Evolutionary conservation across 257 asterid genomes (phyloP).

Genomic region (Gynochthodes officinalis): DNA sequence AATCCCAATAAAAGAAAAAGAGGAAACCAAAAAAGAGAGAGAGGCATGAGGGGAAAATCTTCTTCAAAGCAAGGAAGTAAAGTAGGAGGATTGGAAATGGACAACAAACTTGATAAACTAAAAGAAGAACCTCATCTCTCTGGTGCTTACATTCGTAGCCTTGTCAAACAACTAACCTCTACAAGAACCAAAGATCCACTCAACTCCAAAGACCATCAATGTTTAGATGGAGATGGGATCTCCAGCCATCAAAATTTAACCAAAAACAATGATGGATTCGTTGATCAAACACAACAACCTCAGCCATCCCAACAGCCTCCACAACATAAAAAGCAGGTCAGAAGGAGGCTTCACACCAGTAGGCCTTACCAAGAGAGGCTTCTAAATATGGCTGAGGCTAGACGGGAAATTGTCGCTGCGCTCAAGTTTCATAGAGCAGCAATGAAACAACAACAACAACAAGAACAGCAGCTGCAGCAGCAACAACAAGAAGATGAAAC

Average conservation of each 20-base stretch:
- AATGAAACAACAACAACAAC: constrained; percentile 62
- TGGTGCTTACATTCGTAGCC: constrained; percentile 90
- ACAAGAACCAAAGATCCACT: constrained; percentile 64
- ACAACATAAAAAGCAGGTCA: constrained; percentile 68
- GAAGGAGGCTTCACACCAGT: constrained; percentile 88
- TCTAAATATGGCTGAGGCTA: constrained; percentile 96
- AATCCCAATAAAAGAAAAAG: constrained; percentile 5
- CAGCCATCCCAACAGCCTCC: constrained; percentile 23
- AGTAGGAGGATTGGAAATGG: constrained; percentile 39
- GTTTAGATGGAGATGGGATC: constrained; percentile 42
- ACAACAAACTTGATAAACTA: constrained; percentile 41
- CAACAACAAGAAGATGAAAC: constrained; percentile 35
- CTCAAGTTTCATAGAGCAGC: constrained; percentile 92
- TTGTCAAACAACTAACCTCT: constrained; percentile 81
- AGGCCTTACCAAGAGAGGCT: constrained; percentile 96
- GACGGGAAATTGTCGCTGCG: constrained; percentile 92
- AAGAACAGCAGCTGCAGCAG: constrained; percentile 27
- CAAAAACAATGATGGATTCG: constrained; percentile 27
- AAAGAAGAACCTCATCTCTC: constrained; percentile 71
- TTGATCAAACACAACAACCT: constrained; percentile 25
- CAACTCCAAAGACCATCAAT: constrained; percentile 38
- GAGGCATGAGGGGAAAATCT: constrained; percentile 73
- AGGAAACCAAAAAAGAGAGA: not conserved
- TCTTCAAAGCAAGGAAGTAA: constrained; percentile 53
- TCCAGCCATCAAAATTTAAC: constrained; percentile 34